Evolutionary conservation across 1,284 basidiomycete species (phyloP), one percentile per base, ranked within the genome.

Genomic region (Coriolopsis trogii): DNA sequence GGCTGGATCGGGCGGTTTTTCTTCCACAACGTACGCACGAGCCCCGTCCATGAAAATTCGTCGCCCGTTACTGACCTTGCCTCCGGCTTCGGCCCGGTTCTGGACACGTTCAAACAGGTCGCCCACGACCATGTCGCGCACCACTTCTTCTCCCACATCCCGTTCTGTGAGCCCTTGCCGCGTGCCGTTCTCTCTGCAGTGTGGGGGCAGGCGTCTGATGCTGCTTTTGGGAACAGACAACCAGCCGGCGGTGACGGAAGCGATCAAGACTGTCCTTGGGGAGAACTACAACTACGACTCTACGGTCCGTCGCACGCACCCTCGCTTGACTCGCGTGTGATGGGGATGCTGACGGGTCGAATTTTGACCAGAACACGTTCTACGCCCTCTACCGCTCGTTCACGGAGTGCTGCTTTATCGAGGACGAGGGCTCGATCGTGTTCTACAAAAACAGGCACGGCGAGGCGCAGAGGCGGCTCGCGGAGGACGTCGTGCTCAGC

Each of bases 381-480:
- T 65, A 65, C 42, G 69, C 69, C 8, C 61, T 72, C 26, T 72
- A 67, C 59, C 65, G 69, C 24, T 70, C 70, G 13, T 71, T 71
- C 60, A 73, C 71, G 24, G 65, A 77, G 43, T 76, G 68, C 59
- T 37, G 71, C 65, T 90, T 86, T 72, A 80, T 91, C 51, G 89
- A 91, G 64, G 85, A 90, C 60, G 81, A 85, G 56, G 87, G 85
- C 43, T 81, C 85, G 51, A 79, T 91, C 60, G 78, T 87, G 18
- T 92, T 93, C 72, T 92, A 84, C 77, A 87, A 86, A 71, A 85
- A 92, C 68, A 74, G 73, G 41, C 60, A 78, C 21, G 90, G 89
- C 13, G 46, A 62, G 29, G 49, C 63, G 6, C 58, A 51, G 20
- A 57, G 68, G 4, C 51, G 56, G 23, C 51, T 68, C 6, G 62